Percentiles rank a stretch among this genome's conserved stretches.
Conservation (phyloP, 371 early-diverging fungal genomes). For the Phascolomyces articulosus region DNA sequence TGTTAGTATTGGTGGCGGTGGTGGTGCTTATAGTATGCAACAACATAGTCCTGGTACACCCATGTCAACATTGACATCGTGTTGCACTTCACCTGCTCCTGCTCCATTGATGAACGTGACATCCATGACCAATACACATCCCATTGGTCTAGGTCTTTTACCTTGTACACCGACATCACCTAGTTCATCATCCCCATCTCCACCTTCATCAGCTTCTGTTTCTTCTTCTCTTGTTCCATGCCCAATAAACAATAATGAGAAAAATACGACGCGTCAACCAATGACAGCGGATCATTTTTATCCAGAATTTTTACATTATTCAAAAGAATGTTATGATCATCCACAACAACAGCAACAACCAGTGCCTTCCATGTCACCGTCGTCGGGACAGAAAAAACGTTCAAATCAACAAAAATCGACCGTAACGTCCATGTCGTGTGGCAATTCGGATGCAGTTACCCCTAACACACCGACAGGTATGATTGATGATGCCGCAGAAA, state of each 20-base stretch:
- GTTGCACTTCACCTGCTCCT: conserved; percentile 31
- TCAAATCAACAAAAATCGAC: neutral
- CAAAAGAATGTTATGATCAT: conserved; percentile 23
- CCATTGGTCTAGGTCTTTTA: conserved; percentile 3
- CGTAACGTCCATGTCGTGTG: neutral
- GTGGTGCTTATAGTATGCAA: neutral
- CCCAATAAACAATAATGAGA: neutral
- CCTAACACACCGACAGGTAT: neutral
- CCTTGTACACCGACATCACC: conserved; percentile 23
- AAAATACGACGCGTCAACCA: neutral
- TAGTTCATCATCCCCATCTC: conserved; percentile 27
- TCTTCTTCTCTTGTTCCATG: conserved; percentile 4
- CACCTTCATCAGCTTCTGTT: conserved; percentile 11
- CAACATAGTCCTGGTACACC: conserved; percentile 8
- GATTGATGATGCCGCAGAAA: neutral
- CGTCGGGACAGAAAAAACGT: conserved; percentile 17
- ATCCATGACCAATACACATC: neutral
- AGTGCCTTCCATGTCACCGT: no score
- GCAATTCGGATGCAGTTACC: neutral
- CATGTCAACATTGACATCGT: conserved; percentile 13
- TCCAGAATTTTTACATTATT: conserved; percentile 34
- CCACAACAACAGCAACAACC: conserved; percentile 8
- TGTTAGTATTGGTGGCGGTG: no score
- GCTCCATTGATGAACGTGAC: conserved; percentile 7
- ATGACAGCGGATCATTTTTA: conserved; percentile 18